Percentiles rank a stretch among this genome's conserved stretches.
Conservation (phyloP, 179 eudicot genomes). For the Amaranthus tricolor region DNA sequence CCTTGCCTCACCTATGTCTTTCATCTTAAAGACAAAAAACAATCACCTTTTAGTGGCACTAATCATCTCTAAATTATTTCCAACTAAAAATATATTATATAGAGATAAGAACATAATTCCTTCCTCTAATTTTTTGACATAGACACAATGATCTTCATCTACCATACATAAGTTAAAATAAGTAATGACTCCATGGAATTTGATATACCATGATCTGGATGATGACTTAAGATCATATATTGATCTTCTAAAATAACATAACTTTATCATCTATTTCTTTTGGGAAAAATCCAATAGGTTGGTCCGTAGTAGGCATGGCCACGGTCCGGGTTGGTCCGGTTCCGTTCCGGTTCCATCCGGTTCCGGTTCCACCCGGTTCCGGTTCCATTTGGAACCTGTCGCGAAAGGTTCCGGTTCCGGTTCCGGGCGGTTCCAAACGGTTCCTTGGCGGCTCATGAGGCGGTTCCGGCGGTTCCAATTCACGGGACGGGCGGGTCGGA, state of each 20-base stretch:
- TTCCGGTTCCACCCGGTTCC: too few species aligned
- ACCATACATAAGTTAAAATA: not conserved
- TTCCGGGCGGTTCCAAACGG: too few species aligned
- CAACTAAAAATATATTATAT: too few species aligned
- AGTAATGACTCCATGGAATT: not conserved
- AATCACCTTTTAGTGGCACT: not conserved
- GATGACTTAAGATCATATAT: conserved; percentile 15
- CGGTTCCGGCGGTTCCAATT: too few species aligned
- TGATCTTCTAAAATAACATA: not conserved
- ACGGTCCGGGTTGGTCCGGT: too few species aligned
- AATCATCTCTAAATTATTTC: not conserved
- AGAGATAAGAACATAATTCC: not conserved
- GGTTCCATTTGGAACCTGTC: too few species aligned
- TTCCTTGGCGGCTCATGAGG: too few species aligned
- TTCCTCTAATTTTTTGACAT: not conserved
- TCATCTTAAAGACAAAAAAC: not conserved
- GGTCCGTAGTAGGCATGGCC: too few species aligned
- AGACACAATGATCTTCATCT: not conserved
- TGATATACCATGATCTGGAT: not conserved
- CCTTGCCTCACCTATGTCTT: conserved; percentile 7
- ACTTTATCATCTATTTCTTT: conserved; percentile 1
- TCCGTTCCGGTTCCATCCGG: too few species aligned
- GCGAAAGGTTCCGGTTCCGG: too few species aligned
- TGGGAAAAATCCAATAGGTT: conserved; percentile 7
- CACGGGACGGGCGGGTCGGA: too few species aligned